Percentiles rank a stretch among this genome's conserved stretches.
Evolutionary conservation across 352 stramenopile genomes (phyloP).

Genomic region (Pythium myriotylum): DNA sequence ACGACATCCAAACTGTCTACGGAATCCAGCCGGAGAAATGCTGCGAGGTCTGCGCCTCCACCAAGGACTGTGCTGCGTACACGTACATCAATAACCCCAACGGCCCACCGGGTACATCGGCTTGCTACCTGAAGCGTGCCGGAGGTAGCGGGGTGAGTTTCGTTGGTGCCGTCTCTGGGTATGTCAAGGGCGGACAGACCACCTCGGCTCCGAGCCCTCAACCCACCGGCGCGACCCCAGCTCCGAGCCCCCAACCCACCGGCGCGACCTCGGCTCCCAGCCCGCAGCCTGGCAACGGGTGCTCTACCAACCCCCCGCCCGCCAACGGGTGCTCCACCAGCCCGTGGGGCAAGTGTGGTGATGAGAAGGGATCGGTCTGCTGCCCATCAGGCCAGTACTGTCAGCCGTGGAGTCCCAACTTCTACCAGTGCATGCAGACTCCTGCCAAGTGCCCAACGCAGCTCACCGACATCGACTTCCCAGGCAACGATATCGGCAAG

Average conservation of each 20-base stretch:
- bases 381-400: conserved; percentile 53
- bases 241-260: no score
- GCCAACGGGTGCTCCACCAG: neutral
- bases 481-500: no score
- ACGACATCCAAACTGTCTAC: conserved; percentile 43
- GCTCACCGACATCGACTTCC: conserved; percentile 40
- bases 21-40: conserved; percentile 37
- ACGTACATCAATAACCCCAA: conserved; percentile 37
- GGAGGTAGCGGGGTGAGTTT: neutral
- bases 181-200: neutral
- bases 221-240: no score
- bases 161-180: neutral
- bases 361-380: neutral
- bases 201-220: no score
- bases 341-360: neutral
- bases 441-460: conserved; percentile 31
- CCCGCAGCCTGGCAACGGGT: no score
- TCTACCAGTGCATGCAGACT: conserved; percentile 53
- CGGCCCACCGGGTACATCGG: neutral
- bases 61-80: conserved; percentile 38
- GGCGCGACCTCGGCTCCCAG: no score
- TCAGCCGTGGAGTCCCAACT: conserved; percentile 35
- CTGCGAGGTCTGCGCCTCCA: conserved; percentile 23
- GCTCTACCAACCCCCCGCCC: no score
- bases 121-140: conserved; percentile 7